Evolutionary conservation across 2,329 filamentous ascomycete species (phyloP), one percentile per base, ranked within the genome.

Genomic region (Phoma sp.): DNA sequence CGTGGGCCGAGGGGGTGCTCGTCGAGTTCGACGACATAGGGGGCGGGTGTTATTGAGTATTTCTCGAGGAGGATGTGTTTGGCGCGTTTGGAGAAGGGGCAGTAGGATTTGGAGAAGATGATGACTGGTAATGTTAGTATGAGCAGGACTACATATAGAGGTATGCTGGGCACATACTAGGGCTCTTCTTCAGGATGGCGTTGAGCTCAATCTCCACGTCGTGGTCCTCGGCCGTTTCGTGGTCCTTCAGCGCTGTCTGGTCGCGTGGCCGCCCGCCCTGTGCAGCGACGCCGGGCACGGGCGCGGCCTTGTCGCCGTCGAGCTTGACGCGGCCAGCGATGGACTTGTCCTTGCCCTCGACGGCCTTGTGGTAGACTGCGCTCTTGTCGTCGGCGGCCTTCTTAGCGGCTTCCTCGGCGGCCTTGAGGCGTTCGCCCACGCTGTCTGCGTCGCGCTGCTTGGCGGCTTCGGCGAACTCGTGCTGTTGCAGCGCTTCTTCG

Each of bases 51-150:
- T 71, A 99, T 96, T 48, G 80, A 81, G 80, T 98, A 98, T 65
- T 89, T 88, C 18, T 93, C 86, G 34, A 96, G 85, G 33, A 99
- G 84, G 50, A 98, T 84, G 36, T 82, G 81, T 77, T 99, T 99
- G 38, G 95, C 95, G 64, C 86, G 87, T 71, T 87, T 89, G 45
- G 92, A 97, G 77, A 85, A 88, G 1, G 90, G 92, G 75, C 95
- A 99, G 78, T 93, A 96, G 1, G 90, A 86, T 77, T 99, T 98
- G 60, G 92, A 96, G 79, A 98, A 98, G 66, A 99, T 91, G 73
- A 97, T 90, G 56, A 98, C 92, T 95, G 61, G 5, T 23, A 3
- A 12, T 7, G 20, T 66, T 54, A 66, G 58, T 26, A n/a, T 34
- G 5, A 7, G 23, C n/a, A n/a, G n/a, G n/a, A n/a, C n/a, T n/a